Evolutionary conservation across 306 rosid species (phyloP), one percentile per base, ranked within the genome.

Genomic region (Begonia peltatifolia): DNA sequence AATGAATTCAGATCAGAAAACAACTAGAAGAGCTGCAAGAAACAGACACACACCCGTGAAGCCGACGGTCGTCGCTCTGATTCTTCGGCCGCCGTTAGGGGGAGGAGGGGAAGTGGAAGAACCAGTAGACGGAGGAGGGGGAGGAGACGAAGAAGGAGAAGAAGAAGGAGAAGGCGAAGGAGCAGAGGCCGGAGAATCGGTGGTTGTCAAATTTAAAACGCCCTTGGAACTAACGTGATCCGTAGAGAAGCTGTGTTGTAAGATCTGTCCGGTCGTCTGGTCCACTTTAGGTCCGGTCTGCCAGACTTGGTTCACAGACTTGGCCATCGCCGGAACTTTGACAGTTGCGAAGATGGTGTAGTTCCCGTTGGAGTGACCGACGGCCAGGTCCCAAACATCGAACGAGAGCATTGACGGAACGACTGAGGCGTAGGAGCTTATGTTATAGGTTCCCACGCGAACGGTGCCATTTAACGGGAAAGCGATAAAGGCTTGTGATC

Each of bases 401-500:
- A 70, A 50, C 11, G 70, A 59, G 9, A 70, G 75, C 35, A 46
- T 11, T 11, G 62, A 16, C n/a, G 47, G 52, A 0, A 2, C 12
- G 11, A 70, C 1, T 3, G 3, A 0, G 0, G 0, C 0, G 73
- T 73, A 74, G 2, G 71, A 7, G 20, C 52, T 61, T 46, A 90
- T 57, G 63, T 78, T 79, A 68, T 46, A 80, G 15, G 71, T 63
- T 18, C 14, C 14, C 14, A 71, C 56, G 9, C 38, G 4, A 20
- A 60, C 17, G 13, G 51, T 1, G 42, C 46, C 64, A 43, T 50
- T n/a, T 0, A 23, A 1, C 3, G 62, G 61, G 65, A 14, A 48
- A 13, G 95, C 86, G 10, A 90, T 5, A 6, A 90, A 20, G 9
- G 95, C 65, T 17, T 83, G 80, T 0, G 86, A 7, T 0, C 95